Conservation (phyloP, 2,329 filamentous ascomycete genomes). For the Microcyclosporella mali region DNA sequence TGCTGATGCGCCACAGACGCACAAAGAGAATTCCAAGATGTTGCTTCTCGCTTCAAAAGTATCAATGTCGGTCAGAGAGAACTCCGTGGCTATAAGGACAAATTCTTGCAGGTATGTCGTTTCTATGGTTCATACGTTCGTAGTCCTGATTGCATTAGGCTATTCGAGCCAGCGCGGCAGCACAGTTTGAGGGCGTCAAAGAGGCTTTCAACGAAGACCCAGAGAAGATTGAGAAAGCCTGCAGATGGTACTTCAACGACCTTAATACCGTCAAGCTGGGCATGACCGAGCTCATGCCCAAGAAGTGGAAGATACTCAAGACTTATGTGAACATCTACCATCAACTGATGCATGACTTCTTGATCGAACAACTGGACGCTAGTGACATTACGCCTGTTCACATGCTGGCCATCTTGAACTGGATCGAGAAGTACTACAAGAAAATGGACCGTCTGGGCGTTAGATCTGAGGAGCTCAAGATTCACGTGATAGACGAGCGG, state of each 20-base stretch:
- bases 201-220: constrained; percentile 79
- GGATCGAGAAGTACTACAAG: constrained; percentile 90
- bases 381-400: constrained; percentile 77
- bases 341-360: constrained; percentile 88
- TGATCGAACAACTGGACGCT: constrained; percentile 76
- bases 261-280: constrained; percentile 89
- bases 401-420: constrained; percentile 86
- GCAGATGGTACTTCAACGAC: constrained; percentile 98
- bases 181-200: constrained; percentile 65
- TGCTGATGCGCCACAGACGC: constrained; percentile 52
- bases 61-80: constrained; percentile 84
- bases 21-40: constrained; percentile 89
- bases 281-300: constrained; percentile 86
- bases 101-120: constrained; percentile 59
- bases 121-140: no score
- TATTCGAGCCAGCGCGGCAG: constrained; percentile 66
- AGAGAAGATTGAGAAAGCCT: constrained; percentile 72
- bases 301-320: constrained; percentile 91
- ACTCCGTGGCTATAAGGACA: constrained; percentile 91
- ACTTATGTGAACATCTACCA: constrained; percentile 91
- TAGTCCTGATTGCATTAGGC: constrained; percentile 34
- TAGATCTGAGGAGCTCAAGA: constrained; percentile 64
- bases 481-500: constrained; percentile 84
- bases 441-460: constrained; percentile 92
- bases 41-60: constrained; percentile 87